phyloP scores from a whole-genome alignment of 1,139 yeast genomes.

The Magnusiomyces fungicola region DNA sequence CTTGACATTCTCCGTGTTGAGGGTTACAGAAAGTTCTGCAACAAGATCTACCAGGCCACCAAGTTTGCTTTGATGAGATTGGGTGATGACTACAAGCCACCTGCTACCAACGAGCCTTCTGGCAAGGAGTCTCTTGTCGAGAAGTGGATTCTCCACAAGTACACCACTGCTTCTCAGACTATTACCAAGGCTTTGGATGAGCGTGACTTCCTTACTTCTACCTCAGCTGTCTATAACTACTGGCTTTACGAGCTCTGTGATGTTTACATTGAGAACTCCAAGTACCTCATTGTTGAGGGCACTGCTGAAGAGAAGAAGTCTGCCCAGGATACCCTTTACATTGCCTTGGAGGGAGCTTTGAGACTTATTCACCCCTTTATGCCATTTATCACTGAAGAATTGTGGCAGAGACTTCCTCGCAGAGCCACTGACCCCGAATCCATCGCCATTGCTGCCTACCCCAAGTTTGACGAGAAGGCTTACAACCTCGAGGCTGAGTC shows the following conservation, averaged over 20 bases:
- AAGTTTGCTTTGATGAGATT: slow-evolving; percentile 91
- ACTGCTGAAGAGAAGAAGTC: slow-evolving; percentile 73
- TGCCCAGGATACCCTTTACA: slow-evolving; percentile 90
- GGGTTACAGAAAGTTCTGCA: slow-evolving; percentile 98
- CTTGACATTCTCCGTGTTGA: slow-evolving; percentile 94
- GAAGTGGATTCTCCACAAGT: slow-evolving; percentile 90
- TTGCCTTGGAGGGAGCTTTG: slow-evolving; percentile 86
- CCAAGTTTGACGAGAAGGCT: slow-evolving; percentile 53
- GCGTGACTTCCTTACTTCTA: slow-evolving; percentile 85
- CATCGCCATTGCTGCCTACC: slow-evolving; percentile 76
- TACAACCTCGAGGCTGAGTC: slow-evolving; percentile 57
- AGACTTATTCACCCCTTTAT: slow-evolving; percentile 93
- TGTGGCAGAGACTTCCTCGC: slow-evolving; percentile 98
- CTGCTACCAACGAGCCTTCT: slow-evolving; percentile 48
- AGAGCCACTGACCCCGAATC: slow-evolving; percentile 67
- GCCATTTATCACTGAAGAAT: slow-evolving; percentile 95
- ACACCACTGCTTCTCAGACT: slow-evolving; percentile 59
- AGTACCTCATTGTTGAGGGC: slow-evolving; percentile 87
- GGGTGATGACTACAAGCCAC: slow-evolving; percentile 82
- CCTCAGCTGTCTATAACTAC: slow-evolving; percentile 81
- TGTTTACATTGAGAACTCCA: slow-evolving; percentile 95
- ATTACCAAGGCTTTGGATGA: slow-evolving; percentile 63
- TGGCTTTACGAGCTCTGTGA: slow-evolving; percentile 95
- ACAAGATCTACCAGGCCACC: slow-evolving; percentile 98
- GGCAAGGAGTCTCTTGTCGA: slow-evolving; percentile 91